phyloP scores from a whole-genome alignment of 1,284 basidiomycete genomes.

The Cryptococcus sp. region DNA sequence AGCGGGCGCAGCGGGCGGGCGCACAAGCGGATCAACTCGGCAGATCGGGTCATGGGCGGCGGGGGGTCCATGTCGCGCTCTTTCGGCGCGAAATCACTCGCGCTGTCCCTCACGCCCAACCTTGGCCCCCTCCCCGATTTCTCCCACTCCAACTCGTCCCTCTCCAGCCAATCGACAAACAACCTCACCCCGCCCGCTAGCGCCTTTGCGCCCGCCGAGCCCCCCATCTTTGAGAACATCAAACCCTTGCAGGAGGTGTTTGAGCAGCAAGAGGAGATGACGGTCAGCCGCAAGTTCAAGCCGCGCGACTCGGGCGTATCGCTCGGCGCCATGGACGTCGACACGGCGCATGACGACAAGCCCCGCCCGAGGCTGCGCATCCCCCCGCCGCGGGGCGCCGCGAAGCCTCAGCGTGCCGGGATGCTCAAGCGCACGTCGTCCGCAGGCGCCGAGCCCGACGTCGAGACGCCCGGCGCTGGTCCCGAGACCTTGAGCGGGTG shows the following conservation, averaged over 20 bases:
- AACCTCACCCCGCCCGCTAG: conserved; percentile 37
- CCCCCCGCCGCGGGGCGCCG: conserved; percentile 10
- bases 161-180: conserved; percentile 35
- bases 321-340: conserved; percentile 18
- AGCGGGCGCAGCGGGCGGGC: conserved; percentile 5
- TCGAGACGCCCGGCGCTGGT: conserved; percentile 38
- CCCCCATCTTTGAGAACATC: conserved; percentile 48
- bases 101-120: conserved; percentile 33
- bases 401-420: conserved; percentile 24
- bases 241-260: conserved; percentile 51
- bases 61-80: conserved; percentile 42
- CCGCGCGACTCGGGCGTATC: conserved; percentile 46
- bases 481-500: conserved; percentile 32
- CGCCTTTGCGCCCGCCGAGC: conserved; percentile 35
- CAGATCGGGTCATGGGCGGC: conserved; percentile 19
- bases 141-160: conserved; percentile 39
- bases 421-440: conserved; percentile 43
- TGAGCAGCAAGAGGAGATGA: conserved; percentile 29
- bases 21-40: conserved; percentile 33
- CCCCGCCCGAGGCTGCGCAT: conserved; percentile 9
- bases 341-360: conserved; percentile 19
- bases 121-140: conserved; percentile 36
- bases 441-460: conserved; percentile 33
- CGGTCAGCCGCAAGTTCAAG: conserved; percentile 48
- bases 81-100: conserved; percentile 47